Conservation (phyloP, 768 basidiomycete genomes). For the Lyophyllum decastes region DNA sequence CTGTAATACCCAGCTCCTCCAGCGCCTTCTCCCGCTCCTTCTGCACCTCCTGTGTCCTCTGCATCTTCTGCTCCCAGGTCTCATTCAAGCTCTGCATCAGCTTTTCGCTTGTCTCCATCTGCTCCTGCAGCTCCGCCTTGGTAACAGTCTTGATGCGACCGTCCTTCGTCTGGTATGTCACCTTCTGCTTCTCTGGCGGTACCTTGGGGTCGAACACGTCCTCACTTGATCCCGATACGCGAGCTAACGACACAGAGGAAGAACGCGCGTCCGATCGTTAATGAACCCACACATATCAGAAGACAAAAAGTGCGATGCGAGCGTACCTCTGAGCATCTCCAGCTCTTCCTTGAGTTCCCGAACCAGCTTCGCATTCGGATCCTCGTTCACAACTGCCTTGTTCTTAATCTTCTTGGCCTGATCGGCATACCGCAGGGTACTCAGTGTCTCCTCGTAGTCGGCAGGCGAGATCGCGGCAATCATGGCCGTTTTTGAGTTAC, state of each 20-base stretch:
- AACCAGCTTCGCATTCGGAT: conserved; percentile 98
- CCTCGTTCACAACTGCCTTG: conserved; percentile 98
- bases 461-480: conserved; percentile 99
- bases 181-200: conserved; percentile 93
- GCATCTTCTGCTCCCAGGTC: conserved; percentile 96
- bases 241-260: conserved; percentile 44
- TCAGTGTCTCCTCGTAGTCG: conserved; percentile 96
- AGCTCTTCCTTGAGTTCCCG: conserved; percentile 99
- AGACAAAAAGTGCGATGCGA: conserved; percentile 25
- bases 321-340: conserved; percentile 81
- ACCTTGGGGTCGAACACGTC: conserved; percentile 84
- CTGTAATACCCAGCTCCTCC: conserved; percentile 96
- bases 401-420: conserved; percentile 99
- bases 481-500: conserved; percentile 98
- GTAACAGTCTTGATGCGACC: conserved; percentile 94
- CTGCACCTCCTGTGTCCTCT: conserved; percentile 90
- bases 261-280: conserved; percentile 13
- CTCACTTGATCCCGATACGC: conserved; percentile 74
- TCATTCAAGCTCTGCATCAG: conserved; percentile 91
- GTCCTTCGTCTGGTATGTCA: conserved; percentile 90
- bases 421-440: conserved; percentile 96
- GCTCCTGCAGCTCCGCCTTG: conserved; percentile 96
- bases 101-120: conserved; percentile 94
- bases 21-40: conserved; percentile 96
- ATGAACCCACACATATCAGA: conserved; percentile 5